Percentiles rank a stretch among this genome's conserved stretches.
These are phyloP conservation scores for Ophiocordyceps camponoti-saundersi DNA, from an alignment of 2,329 filamentous ascomycete genomes.

Conservation along the genomic window DNA sequence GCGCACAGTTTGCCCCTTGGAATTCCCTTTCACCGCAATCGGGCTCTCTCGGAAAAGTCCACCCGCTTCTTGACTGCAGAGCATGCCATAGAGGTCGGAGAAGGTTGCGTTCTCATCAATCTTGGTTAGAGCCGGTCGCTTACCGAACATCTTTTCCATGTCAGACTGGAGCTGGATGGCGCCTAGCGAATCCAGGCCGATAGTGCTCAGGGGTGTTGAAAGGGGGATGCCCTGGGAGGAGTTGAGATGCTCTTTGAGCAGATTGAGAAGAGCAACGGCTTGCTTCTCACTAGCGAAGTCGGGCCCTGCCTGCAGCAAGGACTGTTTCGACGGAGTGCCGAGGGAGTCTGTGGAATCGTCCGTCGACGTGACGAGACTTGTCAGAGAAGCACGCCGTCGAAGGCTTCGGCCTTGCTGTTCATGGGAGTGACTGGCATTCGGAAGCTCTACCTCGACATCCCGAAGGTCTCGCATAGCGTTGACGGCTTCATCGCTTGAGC, in stretches of 20 bases:
- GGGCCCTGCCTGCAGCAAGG: background rate
- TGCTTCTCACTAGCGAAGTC: background rate
- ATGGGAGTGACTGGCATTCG: background rate
- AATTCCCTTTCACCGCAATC: too few relatives aligned
- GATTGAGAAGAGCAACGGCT: background rate
- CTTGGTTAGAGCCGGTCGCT: background rate
- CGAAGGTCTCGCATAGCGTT: background rate
- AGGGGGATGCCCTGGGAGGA: background rate
- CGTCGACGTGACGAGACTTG: background rate
- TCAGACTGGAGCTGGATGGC: conserved; percentile 1
- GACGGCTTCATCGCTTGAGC: background rate
- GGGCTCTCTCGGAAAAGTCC: background rate
- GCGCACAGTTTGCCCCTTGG: background rate
- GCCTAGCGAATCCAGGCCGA: background rate
- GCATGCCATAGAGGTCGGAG: background rate
- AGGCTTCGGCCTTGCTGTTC: background rate
- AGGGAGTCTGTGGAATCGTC: background rate
- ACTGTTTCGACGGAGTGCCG: background rate
- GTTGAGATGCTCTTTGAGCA: background rate
- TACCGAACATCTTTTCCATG: background rate
- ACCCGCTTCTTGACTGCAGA: background rate
- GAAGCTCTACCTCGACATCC: background rate
- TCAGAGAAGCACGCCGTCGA: background rate
- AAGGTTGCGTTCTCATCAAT: conserved; percentile 1
- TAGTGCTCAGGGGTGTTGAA: background rate